Percentiles rank a stretch among this genome's conserved stretches.
These are phyloP conservation scores for Nicotiana tomentosiformis DNA, from an alignment of 257 asterid genomes.

Conservation along the genomic window DNA sequence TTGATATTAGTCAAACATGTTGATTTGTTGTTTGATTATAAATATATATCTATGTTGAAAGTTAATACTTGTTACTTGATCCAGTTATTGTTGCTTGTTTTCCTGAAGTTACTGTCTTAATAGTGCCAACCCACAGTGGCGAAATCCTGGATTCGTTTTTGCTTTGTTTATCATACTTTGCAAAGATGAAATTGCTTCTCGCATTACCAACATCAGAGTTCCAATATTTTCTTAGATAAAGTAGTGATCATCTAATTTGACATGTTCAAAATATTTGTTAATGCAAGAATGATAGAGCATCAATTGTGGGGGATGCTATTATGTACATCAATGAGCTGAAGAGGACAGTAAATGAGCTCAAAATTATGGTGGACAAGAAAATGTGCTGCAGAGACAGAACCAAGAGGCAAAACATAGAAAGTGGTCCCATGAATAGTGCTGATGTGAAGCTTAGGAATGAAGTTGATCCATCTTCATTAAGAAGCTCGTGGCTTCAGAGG, in stretches of 20 bases:
- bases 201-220: too few species aligned
- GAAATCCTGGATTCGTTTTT: neutral
- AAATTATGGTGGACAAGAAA: slow-evolving; percentile 59
- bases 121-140: too few species aligned
- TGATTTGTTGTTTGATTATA: too few species aligned
- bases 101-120: too few species aligned
- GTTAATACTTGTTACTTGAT: neutral
- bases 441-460: slow-evolving; percentile 35
- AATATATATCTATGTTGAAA: too few species aligned
- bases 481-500: neutral
- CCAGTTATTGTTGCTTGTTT: neutral
- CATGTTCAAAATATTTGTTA: neutral
- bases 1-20: too few species aligned
- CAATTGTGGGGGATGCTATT: slow-evolving; percentile 52
- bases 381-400: slow-evolving; percentile 54
- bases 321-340: slow-evolving; percentile 58
- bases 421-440: slow-evolving; percentile 15
- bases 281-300: slow-evolving; percentile 50
- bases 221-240: too few species aligned
- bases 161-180: neutral
- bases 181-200: too few species aligned
- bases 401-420: slow-evolving; percentile 46
- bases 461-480: slow-evolving; percentile 32
- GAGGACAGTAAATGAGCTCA: slow-evolving; percentile 51
- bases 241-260: neutral